A percentile compares a stretch with the other conserved stretches of the same genome.
Evolutionary conservation across 1,284 basidiomycete species (phyloP).

Genomic region (Ceratobasidium sp.): DNA sequence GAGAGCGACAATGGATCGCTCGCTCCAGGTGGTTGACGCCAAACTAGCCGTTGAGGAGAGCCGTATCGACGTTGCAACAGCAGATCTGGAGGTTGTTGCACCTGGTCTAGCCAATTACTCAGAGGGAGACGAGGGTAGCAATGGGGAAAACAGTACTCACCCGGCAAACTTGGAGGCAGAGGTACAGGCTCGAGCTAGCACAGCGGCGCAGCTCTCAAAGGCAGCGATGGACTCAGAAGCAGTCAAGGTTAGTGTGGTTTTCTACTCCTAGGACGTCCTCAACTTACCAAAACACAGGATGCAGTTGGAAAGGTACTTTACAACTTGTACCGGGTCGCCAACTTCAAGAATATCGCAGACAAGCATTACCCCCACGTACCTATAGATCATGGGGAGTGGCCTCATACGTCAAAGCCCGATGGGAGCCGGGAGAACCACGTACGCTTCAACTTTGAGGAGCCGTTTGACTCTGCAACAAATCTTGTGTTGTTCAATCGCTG

Average conservation of each 20-base stretch:
- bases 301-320: not conserved
- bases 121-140: not conserved
- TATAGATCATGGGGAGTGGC: slow-evolving; percentile 1
- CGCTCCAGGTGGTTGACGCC: not conserved
- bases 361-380: slow-evolving; percentile 15
- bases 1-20: not conserved
- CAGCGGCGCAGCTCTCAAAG: not conserved
- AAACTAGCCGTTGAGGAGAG: not conserved
- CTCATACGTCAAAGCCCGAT: not conserved
- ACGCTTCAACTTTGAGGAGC: not conserved
- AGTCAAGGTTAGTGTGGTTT: not conserved
- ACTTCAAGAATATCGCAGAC: slow-evolving; percentile 3
- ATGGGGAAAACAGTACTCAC: too few species aligned
- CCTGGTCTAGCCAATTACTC: not conserved
- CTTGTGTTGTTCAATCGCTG: not conserved
- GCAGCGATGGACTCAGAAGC: not conserved
- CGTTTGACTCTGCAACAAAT: not conserved
- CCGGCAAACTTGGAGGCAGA: not conserved
- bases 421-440: slow-evolving; percentile 7
- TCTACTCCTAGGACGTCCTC: not conserved
- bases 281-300: not conserved
- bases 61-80: not conserved
- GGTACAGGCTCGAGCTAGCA: too few species aligned
- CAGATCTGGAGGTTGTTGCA: not conserved
- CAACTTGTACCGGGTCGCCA: slow-evolving; percentile 2